Evolutionary conservation across 169 alveolate genomes (phyloP).

Genomic region (Eimeria acervulina): DNA sequence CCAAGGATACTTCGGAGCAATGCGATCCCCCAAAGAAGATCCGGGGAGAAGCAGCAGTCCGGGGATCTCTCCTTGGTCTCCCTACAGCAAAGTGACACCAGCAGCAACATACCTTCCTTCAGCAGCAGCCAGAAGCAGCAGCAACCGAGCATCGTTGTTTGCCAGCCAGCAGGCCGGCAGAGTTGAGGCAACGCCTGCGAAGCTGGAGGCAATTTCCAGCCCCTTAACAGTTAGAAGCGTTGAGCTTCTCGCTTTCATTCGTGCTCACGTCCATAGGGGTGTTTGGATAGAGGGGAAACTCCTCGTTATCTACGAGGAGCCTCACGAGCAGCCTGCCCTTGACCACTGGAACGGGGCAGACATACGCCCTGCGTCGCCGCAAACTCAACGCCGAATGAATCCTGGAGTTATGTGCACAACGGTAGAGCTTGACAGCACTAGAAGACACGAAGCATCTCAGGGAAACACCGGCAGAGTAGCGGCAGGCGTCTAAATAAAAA

Average conservation of each 20-base stretch:
- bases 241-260: background rate
- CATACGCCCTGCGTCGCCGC: slow-evolving; percentile 23
- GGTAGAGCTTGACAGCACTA: background rate
- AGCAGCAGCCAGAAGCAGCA: slow-evolving; percentile 22
- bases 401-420: background rate
- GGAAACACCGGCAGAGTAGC: background rate
- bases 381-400: background rate
- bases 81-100: background rate
- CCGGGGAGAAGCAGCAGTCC: slow-evolving; percentile 63
- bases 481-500: background rate
- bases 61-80: background rate
- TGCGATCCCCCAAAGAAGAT: slow-evolving; percentile 38
- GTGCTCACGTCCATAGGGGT: background rate
- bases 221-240: background rate
- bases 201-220: background rate
- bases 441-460: background rate
- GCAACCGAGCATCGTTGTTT: background rate
- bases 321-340: slow-evolving; percentile 65
- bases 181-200: background rate
- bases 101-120: background rate
- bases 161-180: background rate
- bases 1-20: slow-evolving; percentile 35
- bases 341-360: slow-evolving; percentile 42
- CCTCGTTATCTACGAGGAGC: slow-evolving; percentile 19
- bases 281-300: slow-evolving; percentile 3